phyloP scores from a whole-genome alignment of 371 early-diverging fungal genomes.

The Conidiobolus incongruus region DNA sequence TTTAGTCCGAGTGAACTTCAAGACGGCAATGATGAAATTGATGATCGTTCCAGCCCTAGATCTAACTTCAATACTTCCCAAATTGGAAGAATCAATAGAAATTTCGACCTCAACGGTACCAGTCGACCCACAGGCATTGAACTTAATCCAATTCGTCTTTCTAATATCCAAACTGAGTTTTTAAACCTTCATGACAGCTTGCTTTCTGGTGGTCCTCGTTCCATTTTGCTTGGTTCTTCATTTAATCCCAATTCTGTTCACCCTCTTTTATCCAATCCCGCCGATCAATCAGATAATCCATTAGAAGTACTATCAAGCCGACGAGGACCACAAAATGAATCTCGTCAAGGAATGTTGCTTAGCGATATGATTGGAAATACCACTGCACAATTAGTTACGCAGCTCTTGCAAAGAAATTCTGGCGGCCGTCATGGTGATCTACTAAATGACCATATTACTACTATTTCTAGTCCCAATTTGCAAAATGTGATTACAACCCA shows the following conservation, averaged over 20 bases:
- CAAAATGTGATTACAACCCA: conserved; percentile 9
- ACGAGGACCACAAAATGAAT: neutral
- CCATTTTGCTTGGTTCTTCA: neutral
- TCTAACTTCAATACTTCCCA: too few relatives aligned
- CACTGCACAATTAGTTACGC: too few relatives aligned
- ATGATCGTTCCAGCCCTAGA: neutral
- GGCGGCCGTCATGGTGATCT: conserved; percentile 13
- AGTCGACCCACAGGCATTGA: too few relatives aligned
- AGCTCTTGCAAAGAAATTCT: too few relatives aligned
- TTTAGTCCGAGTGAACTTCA: too few relatives aligned
- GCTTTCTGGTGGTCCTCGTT: neutral
- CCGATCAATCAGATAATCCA: neutral
- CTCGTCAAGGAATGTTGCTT: too few relatives aligned
- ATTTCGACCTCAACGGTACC: too few relatives aligned
- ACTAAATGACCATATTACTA: conserved; percentile 24
- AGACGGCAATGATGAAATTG: neutral
- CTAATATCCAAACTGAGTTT: too few relatives aligned
- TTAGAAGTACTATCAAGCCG: neutral
- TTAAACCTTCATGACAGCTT: too few relatives aligned
- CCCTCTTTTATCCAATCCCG: neutral
- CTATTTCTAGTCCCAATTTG: conserved; percentile 17
- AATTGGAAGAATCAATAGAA: too few relatives aligned
- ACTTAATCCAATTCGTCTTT: too few relatives aligned
- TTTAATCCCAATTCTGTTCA: neutral
- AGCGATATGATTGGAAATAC: too few relatives aligned